A percentile compares a stretch with the other conserved stretches of the same genome.
Evolutionary conservation across 2,329 filamentous ascomycete genomes (phyloP).

Genomic region (Colletotrichum aenigma): DNA sequence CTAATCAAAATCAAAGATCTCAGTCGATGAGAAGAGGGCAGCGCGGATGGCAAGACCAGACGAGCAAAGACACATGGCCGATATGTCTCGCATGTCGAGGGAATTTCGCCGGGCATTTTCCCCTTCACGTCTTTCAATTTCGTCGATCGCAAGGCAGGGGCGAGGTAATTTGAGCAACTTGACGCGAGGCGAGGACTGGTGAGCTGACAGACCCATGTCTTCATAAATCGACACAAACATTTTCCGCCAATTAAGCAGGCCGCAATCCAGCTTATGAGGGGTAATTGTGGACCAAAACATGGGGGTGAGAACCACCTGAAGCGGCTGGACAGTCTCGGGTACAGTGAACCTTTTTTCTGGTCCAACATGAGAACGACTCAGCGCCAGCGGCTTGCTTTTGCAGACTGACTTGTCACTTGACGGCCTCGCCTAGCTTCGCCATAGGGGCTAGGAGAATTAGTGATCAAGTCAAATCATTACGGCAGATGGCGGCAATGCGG

Average conservation of each 20-base stretch:
- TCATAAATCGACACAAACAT: neutral
- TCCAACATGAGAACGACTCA: neutral
- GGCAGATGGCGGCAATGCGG: neutral
- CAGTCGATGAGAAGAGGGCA: neutral
- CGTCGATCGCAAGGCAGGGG: neutral
- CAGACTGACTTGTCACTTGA: neutral
- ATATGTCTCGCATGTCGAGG: neutral
- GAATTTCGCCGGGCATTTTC: neutral
- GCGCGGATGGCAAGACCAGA: neutral
- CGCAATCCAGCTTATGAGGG: slow-evolving; percentile 11
- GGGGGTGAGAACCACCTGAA: neutral
- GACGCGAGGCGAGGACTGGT: neutral
- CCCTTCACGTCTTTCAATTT: neutral
- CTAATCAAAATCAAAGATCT: neutral
- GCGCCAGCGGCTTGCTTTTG: neutral
- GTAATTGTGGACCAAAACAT: neutral
- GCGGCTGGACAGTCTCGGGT: slow-evolving; percentile 6
- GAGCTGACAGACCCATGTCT: neutral
- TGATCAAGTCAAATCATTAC: neutral
- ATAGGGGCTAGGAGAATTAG: neutral
- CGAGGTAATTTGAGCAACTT: neutral
- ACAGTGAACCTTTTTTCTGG: neutral
- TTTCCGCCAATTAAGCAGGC: neutral
- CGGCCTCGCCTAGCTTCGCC: neutral
- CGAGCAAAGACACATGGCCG: neutral